A percentile compares a stretch with the other conserved stretches of the same genome.
Evolutionary conservation across 495 filamentous ascomycete genomes (phyloP).

Genomic region (Parathielavia appendiculata): DNA sequence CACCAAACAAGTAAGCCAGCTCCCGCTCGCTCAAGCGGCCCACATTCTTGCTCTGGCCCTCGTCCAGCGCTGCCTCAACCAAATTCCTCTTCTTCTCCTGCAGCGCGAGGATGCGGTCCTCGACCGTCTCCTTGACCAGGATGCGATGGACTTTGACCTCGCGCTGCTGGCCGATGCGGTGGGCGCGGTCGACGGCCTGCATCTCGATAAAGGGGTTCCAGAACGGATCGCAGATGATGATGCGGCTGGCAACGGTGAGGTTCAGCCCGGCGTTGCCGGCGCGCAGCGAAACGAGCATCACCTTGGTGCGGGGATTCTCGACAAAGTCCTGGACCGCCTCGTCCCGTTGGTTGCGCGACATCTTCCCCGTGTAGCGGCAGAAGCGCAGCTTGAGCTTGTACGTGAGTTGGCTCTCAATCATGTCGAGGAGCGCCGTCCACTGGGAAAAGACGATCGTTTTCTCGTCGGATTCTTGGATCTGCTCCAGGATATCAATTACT

Average conservation of each 20-base stretch:
- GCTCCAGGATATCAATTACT: conserved; percentile 60
- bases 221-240: conserved; percentile 91
- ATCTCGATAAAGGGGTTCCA: conserved; percentile 97
- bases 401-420: conserved; percentile 82
- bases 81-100: conserved; percentile 78
- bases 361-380: conserved; percentile 81
- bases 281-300: conserved; percentile 86
- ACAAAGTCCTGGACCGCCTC: conserved; percentile 69
- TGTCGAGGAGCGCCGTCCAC: conserved; percentile 85
- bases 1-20: conserved; percentile 61
- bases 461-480: conserved; percentile 44
- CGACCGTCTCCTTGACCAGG: conserved; percentile 71
- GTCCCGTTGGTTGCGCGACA: conserved; percentile 65
- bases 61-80: conserved; percentile 78
- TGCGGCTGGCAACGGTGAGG: conserved; percentile 75
- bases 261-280: conserved; percentile 92
- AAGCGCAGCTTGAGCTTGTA: conserved; percentile 54
- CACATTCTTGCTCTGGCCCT: conserved; percentile 62
- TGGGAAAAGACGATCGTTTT: conserved; percentile 94
- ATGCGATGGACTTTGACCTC: conserved; percentile 77
- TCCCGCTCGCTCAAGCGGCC: conserved; percentile 58
- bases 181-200: conserved; percentile 89
- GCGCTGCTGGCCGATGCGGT: conserved; percentile 78
- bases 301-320: conserved; percentile 55
- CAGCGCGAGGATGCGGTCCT: conserved; percentile 82